Percentiles rank a stretch among this genome's conserved stretches.
These are phyloP conservation scores for Claviceps fusiformis DNA, from an alignment of 2,329 filamentous ascomycete species.

Conservation along the genomic window DNA sequence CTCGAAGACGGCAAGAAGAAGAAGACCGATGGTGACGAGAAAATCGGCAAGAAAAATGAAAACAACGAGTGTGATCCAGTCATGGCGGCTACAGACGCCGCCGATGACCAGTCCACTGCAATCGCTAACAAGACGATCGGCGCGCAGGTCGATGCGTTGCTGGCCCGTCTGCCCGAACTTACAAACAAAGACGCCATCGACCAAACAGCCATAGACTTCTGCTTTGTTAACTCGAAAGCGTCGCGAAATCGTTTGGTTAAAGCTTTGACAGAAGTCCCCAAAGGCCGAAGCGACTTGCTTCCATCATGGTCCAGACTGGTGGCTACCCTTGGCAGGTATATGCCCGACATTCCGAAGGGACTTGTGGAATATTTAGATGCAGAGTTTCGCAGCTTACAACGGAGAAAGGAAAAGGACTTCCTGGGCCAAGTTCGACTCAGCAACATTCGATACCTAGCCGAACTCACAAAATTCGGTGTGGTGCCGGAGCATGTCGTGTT, in stretches of 20 bases:
- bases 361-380: constrained; percentile 87
- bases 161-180: constrained; percentile 79
- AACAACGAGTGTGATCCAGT: constrained; percentile 35
- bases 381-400: constrained; percentile 90
- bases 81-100: constrained; percentile 37
- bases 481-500: constrained; percentile 98
- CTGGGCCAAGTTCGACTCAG: constrained; percentile 83
- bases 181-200: constrained; percentile 87
- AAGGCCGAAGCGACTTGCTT: constrained; percentile 80
- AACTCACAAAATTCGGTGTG: constrained; percentile 94
- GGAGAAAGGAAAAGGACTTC: constrained; percentile 96
- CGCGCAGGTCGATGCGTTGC: constrained; percentile 83
- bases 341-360: constrained; percentile 86
- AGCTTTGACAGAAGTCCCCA: constrained; percentile 85
- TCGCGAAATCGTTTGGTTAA: constrained; percentile 91
- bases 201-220: constrained; percentile 88
- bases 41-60: constrained; percentile 60
- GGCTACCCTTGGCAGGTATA: constrained; percentile 83
- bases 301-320: constrained; percentile 87
- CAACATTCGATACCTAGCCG: constrained; percentile 95
- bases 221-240: constrained; percentile 95
- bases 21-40: constrained; percentile 68
- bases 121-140: constrained; percentile 97
- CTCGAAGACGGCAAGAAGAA: constrained; percentile 94
- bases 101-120: constrained; percentile 77